These are phyloP conservation scores for Wickerhamomyces sp. DNA, from an alignment of 1,139 yeast genomes.

Conservation along the genomic window DNA sequence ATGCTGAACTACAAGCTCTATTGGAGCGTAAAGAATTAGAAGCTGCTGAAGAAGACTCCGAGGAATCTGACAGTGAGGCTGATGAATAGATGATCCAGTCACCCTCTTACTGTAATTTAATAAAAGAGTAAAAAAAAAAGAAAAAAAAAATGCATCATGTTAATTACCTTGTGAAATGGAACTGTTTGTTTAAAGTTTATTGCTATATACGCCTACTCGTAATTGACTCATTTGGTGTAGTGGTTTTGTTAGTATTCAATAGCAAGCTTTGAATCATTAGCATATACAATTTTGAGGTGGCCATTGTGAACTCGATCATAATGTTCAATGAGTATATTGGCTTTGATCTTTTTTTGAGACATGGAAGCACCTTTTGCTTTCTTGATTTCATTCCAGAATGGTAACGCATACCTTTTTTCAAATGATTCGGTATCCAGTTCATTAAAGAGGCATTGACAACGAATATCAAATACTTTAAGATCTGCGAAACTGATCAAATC, in stretches of 20 bases:
- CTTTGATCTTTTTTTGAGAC: not conserved
- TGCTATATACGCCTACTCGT: too few relatives aligned
- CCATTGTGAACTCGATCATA: not conserved
- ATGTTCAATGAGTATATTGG: not conserved
- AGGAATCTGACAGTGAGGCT: conserved; percentile 37
- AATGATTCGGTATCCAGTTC: not conserved
- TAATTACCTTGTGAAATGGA: not conserved
- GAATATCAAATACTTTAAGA: not conserved
- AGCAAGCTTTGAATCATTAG: not conserved
- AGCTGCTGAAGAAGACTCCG: conserved; percentile 52
- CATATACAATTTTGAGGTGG: not conserved
- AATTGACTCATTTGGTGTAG: too few relatives aligned
- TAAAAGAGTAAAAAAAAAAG: too few relatives aligned
- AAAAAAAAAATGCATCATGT: not conserved
- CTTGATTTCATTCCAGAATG: not conserved
- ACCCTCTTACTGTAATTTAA: not conserved
- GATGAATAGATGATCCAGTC: conserved; percentile 14
- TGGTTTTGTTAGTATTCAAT: not conserved
- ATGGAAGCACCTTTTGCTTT: not conserved
- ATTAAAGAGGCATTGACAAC: not conserved
- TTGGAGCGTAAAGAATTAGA: conserved; percentile 75
- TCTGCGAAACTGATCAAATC: not conserved
- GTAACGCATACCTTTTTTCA: not conserved
- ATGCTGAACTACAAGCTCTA: conserved; percentile 93
- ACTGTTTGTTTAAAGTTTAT: too few relatives aligned